These are phyloP conservation scores for Vigna nakashimae DNA, from an alignment of 306 rosid species.

Conservation along the genomic window DNA sequence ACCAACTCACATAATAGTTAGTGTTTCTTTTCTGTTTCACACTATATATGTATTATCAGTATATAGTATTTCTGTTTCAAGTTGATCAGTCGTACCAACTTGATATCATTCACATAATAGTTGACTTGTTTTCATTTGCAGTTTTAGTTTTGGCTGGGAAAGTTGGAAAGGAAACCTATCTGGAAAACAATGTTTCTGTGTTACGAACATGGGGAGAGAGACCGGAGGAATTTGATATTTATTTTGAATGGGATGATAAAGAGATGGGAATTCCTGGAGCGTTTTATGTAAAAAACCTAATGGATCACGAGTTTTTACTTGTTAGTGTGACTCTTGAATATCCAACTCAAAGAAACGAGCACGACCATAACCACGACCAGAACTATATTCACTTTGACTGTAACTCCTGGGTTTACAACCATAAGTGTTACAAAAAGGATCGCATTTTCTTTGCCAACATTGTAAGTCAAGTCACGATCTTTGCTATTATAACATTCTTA, in stretches of 20 bases:
- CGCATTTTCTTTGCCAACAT: constrained; percentile 70
- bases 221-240: constrained; percentile 51
- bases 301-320: constrained; percentile 57
- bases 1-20: neutral
- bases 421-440: constrained; percentile 36
- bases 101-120: too few relatives aligned
- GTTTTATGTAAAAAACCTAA: constrained; percentile 37
- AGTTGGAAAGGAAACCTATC: constrained; percentile 55
- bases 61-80: neutral
- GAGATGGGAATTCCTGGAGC: constrained; percentile 67
- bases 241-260: constrained; percentile 55
- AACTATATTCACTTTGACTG: constrained; percentile 57
- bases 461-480: constrained; percentile 36
- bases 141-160: constrained; percentile 49
- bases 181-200: constrained; percentile 56
- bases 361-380: too few relatives aligned
- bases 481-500: neutral
- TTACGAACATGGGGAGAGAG: constrained; percentile 49
- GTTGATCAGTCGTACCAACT: neutral
- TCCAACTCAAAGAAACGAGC: neutral
- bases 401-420: constrained; percentile 71
- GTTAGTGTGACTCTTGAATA: constrained; percentile 60
- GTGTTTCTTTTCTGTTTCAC: too few relatives aligned
- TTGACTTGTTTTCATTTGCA: neutral
- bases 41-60: too few relatives aligned